phyloP scores from a whole-genome alignment of 495 filamentous ascomycete species.

The Penicillium antarcticum region DNA sequence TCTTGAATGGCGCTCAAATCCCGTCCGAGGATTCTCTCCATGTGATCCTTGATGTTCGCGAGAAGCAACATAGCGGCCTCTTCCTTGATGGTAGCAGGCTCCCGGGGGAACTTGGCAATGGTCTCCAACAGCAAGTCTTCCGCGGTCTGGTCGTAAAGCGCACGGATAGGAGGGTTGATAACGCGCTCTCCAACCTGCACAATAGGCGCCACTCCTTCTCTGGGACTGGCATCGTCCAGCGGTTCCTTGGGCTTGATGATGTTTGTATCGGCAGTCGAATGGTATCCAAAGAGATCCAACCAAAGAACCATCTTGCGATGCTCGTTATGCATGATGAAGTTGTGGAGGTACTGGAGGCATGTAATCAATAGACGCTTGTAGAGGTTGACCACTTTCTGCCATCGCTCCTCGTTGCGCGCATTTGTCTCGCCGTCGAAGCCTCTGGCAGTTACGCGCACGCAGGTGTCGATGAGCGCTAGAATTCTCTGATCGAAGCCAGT shows the following conservation, averaged over 20 bases:
- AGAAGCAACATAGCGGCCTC: conserved; percentile 49
- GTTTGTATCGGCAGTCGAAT: conserved; percentile 51
- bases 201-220: conserved; percentile 43
- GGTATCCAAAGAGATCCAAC: conserved; percentile 77
- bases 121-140: conserved; percentile 46
- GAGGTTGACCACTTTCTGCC: conserved; percentile 69
- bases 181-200: conserved; percentile 45
- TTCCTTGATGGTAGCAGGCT: conserved; percentile 48
- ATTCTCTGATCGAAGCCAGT: conserved; percentile 77
- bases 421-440: conserved; percentile 81
- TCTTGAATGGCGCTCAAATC: conserved; percentile 46
- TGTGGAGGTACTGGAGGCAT: conserved; percentile 85
- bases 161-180: conserved; percentile 43
- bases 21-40: conserved; percentile 47
- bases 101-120: conserved; percentile 45
- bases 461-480: conserved; percentile 77
- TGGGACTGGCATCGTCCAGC: conserved; percentile 33
- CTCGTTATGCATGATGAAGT: conserved; percentile 89
- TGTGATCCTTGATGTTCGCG: conserved; percentile 49
- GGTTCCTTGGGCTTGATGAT: conserved; percentile 47
- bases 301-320: conserved; percentile 87
- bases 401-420: conserved; percentile 60
- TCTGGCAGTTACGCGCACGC: conserved; percentile 82
- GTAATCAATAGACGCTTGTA: conserved; percentile 89
- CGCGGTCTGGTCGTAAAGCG: conserved; percentile 46